Percentiles rank a stretch among this genome's conserved stretches.
Conservation (phyloP, 345 rosid genomes). For the Lumnitzera racemosa region DNA sequence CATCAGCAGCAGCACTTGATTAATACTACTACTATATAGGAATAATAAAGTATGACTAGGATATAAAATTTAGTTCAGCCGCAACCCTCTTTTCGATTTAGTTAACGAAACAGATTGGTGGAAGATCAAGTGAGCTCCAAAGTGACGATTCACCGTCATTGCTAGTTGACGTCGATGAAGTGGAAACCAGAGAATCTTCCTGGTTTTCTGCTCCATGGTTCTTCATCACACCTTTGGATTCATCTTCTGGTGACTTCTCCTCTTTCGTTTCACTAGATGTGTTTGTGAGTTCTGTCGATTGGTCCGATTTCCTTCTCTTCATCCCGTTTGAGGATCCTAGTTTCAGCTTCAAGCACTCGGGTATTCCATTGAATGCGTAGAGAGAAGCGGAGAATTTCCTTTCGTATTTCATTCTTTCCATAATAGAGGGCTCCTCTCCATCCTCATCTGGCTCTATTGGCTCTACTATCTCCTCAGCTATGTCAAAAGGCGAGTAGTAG, state of each 20-base stretch:
- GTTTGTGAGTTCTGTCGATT: slow-evolving; percentile 22
- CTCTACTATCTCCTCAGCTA: slow-evolving; percentile 34
- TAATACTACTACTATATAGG: too few relatives aligned
- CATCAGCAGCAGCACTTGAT: too few relatives aligned
- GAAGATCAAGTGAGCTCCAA: slow-evolving; percentile 68
- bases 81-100: slow-evolving; percentile 5
- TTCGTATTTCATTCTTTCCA: slow-evolving; percentile 34
- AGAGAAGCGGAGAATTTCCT: slow-evolving; percentile 52
- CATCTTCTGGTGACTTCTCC: slow-evolving; percentile 14
- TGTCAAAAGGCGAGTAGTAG: slow-evolving; percentile 42
- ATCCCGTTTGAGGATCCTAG: too few relatives aligned
- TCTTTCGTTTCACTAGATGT: slow-evolving; percentile 31
- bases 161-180: slow-evolving; percentile 15
- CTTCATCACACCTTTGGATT: slow-evolving; percentile 8
- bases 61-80: too few relatives aligned
- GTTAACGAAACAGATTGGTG: slow-evolving; percentile 52
- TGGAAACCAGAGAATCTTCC: slow-evolving; percentile 5
- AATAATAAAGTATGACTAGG: too few relatives aligned
- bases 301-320: slow-evolving; percentile 21
- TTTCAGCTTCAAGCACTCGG: slow-evolving; percentile 33
- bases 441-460: slow-evolving; percentile 22
- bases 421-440: slow-evolving; percentile 29
- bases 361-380: slow-evolving; percentile 46
- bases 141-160: slow-evolving; percentile 37
- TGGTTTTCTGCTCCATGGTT: slow-evolving; percentile 14